Evolutionary conservation across 2,329 filamentous ascomycete species (phyloP), one percentile per base, ranked within the genome.

Genomic region (Erysiphe pulchra): DNA sequence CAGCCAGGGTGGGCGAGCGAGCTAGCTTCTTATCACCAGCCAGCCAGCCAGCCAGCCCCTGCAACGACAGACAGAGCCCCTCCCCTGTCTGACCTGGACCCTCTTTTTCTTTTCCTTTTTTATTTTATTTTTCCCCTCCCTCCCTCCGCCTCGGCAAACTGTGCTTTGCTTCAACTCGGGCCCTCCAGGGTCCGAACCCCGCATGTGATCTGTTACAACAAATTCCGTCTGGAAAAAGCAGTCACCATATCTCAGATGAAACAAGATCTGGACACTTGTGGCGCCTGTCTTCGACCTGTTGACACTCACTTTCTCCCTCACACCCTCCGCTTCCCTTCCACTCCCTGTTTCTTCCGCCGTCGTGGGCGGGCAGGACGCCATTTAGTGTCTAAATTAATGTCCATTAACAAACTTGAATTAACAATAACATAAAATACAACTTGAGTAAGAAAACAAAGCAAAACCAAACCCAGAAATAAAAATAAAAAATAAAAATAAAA

Each of bases 111-210:
- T 10, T 17, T n/a, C 16, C 11, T 9, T 37, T 2, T 37, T 13
- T 17, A 7, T 1, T n/a, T 37, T 17, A 14, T 37, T 37, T 37
- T 37, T 13, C 34, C 34, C 34, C 14, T 37, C 34, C 34, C 16
- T 13, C 13, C 11, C 16, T 37, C 5, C 34, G 13, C 12, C 40
- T 14, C 40, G 10, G 17, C 40, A 17, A 17, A n/a, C 14, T 24
- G 17, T n/a, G 14, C 28, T 28, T 11, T 28, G n/a, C 41, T 14
- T 24, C 40, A 20, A 7, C 41, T 28, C n/a, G 20, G 20, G 3
- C 28, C 41, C 24, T 28, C 24, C 24, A 32, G 30, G 41, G 41
- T 45, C 44, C 31, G 44, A 45, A 45, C 44, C 44, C 44, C 44
- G 34, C 41, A 42, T 42, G 34, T 28, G 20, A 24, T 24, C 3